Conservation (phyloP, 768 basidiomycete species). For the Boletus huronensis region DNA sequence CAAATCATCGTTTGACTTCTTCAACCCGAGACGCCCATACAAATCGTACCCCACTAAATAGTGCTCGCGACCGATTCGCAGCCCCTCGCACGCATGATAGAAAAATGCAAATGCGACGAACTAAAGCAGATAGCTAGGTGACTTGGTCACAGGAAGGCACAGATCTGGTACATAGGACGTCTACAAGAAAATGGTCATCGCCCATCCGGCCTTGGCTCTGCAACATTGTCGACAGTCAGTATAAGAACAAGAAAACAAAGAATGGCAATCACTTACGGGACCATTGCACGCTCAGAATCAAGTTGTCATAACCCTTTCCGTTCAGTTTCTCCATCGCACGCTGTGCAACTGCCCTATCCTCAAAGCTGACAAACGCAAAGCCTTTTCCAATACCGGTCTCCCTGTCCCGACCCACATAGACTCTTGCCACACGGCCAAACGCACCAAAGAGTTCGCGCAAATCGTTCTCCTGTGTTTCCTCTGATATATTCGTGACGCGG, state of each 20-base stretch:
- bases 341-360: slow-evolving; percentile 74
- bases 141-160: neutral
- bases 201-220: slow-evolving; percentile 45
- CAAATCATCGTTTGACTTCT: neutral
- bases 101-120: neutral
- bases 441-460: slow-evolving; percentile 84
- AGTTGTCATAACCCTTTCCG: slow-evolving; percentile 88
- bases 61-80: neutral
- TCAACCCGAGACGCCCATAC: neutral
- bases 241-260: neutral
- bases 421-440: slow-evolving; percentile 83
- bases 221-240: slow-evolving; percentile 2
- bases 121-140: neutral
- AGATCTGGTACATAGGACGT: slow-evolving; percentile 1
- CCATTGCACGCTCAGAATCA: slow-evolving; percentile 73
- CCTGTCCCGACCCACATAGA: slow-evolving; percentile 92
- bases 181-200: slow-evolving; percentile 17
- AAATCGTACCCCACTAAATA: neutral
- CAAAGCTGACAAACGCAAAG: slow-evolving; percentile 96
- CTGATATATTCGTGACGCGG: slow-evolving; percentile 94
- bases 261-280: slow-evolving; percentile 44
- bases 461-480: slow-evolving; percentile 93
- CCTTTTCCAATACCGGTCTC: slow-evolving; percentile 96
- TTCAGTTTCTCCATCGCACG: slow-evolving; percentile 89
- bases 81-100: neutral